These are phyloP conservation scores for Xylaria bambusicola DNA, from an alignment of 495 filamentous ascomycete genomes.

Conservation along the genomic window DNA sequence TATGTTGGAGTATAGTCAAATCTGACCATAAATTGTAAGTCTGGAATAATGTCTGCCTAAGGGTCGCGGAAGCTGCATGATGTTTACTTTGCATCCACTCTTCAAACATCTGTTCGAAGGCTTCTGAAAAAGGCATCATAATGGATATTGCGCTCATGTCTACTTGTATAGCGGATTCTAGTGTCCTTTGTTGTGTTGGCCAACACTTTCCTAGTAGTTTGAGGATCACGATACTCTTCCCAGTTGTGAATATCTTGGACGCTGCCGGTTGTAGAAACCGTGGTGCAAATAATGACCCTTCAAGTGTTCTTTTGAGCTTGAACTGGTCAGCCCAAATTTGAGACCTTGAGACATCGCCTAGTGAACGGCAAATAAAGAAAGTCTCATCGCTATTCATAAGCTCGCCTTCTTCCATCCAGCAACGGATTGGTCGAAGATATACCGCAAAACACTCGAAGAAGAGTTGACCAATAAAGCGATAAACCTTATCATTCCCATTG, in stretches of 20 bases:
- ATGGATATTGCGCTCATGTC: conserved; percentile 59
- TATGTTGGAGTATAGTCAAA: conserved; percentile 65
- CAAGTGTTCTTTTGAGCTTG: conserved; percentile 56
- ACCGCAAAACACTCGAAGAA: conserved; percentile 84
- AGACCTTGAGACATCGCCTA: conserved; percentile 58
- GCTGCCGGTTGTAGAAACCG: conserved; percentile 69
- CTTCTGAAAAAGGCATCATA: conserved; percentile 72
- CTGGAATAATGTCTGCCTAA: conserved; percentile 66
- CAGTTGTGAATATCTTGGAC: conserved; percentile 75
- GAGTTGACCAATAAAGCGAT: conserved; percentile 60
- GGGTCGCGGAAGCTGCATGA: conserved; percentile 62
- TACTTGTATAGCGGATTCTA: conserved; percentile 37
- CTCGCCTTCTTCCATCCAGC: conserved; percentile 84
- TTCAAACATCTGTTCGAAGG: conserved; percentile 70
- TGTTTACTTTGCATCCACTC: conserved; percentile 72
- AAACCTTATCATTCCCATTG: conserved; percentile 61
- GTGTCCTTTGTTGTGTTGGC: conserved; percentile 18
- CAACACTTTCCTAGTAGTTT: conserved; percentile 59
- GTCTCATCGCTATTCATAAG: conserved; percentile 61
- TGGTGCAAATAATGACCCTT: conserved; percentile 64
- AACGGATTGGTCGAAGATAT: conserved; percentile 75
- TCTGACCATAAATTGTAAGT: conserved; percentile 66
- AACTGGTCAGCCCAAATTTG: conserved; percentile 79
- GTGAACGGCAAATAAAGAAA: conserved; percentile 71
- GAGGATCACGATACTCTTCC: conserved; percentile 84